Evolutionary conservation across 2,329 filamentous ascomycete species (phyloP), one percentile per base, ranked within the genome.

Genomic region (Hypoxylon sp.): DNA sequence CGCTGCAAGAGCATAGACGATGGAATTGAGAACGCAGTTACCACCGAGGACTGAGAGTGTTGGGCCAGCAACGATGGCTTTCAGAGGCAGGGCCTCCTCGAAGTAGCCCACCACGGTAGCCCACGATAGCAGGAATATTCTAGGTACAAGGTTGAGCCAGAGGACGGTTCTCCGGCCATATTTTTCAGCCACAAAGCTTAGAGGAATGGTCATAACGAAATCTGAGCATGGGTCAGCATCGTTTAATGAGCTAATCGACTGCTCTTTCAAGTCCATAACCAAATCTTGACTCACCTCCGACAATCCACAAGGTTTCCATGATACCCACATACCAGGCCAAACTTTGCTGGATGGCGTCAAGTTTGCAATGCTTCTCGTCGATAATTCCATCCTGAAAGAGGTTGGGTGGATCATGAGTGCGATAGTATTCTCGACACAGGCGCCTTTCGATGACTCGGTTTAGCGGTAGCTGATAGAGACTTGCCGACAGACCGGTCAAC

Each of bases 301-400:
- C 79, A n/a, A 84, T 80, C 82, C 82, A 84, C 0, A 79, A 69
- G 1, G 81, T 83, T 54, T 85, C 83, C 78, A 84, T 82, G 3
- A 73, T 74, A 0, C 86, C 86, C 61, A 85, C 83, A 3, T 87
- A 78, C 78, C 82, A 81, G 2, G 85, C 86, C 7, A 88, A 76
- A 14, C 77, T 76, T 58, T 81, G 77, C 71, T 88, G 85, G 4
- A 88, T 79, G 11, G 72, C 73, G 61, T 86, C 80, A 8, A 84
- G 72, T 71, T 88, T 88, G 74, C 86, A 88, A 2, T 85, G 72
- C 61, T 79, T 75, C 73, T 88, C 86, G 1, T 81, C 78, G 1
- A 88, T 75, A 21, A 74, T 74, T 3, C 81, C 82, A 54, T 79
- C 78, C 0, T 74, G 46, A 1, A 57, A 67, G 11, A 81, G 73